phyloP scores from a whole-genome alignment of 352 stramenopile species.

The Phytophthora syringae region DNA sequence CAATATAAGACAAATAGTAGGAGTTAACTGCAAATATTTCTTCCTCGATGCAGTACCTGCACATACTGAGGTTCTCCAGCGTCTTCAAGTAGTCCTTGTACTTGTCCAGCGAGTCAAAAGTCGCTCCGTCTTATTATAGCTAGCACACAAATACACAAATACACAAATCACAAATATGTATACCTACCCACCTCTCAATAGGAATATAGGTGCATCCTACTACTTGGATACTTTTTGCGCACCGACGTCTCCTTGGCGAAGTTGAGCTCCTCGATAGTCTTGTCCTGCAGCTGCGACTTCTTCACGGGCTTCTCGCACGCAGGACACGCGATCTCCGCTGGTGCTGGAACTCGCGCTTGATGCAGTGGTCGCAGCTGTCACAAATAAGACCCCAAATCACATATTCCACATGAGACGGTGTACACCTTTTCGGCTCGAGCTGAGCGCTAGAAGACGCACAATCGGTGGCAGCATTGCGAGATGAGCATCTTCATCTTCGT shows the following conservation, averaged over 20 bases:
- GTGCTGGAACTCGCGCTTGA: conserved; percentile 89
- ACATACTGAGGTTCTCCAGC: conserved; percentile 85
- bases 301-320: conserved; percentile 87
- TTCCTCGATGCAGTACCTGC: not conserved
- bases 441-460: conserved; percentile 51
- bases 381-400: conserved; percentile 1
- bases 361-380: conserved; percentile 82
- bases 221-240: conserved; percentile 90
- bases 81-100: conserved; percentile 89
- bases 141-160: conserved; percentile 23
- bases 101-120: conserved; percentile 86
- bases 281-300: conserved; percentile 90
- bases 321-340: conserved; percentile 87
- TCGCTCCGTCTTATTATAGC: conserved; percentile 90
- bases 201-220: conserved; percentile 34
- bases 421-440: not conserved
- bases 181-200: conserved; percentile 12
- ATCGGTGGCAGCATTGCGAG: conserved; percentile 90
- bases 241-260: conserved; percentile 88
- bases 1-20: no score
- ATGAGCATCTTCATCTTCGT: conserved; percentile 94
- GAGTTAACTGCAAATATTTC: no score
- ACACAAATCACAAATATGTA: not conserved
- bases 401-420: not conserved
- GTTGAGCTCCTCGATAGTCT: conserved; percentile 90